Base-by-base conservation (phyloP, 352 stramenopile species). In the Pythium grandisporangium region DNA sequence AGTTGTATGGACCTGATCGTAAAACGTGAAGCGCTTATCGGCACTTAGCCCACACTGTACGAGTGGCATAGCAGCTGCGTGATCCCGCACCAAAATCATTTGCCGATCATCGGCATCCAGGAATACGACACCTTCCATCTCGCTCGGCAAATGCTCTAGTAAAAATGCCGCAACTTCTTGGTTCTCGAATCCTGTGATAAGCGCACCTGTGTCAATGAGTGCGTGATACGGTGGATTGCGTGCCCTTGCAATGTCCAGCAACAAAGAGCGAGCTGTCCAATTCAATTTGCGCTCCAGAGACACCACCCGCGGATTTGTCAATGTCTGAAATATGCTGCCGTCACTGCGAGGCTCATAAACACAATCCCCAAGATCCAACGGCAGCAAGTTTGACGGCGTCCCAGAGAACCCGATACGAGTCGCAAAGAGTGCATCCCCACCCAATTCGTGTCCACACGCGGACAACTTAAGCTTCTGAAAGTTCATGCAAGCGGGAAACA, bases 401-500 rank as follows among this genome's bases (percentile, higher is more conserved):
- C 97, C 97, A 37, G 91, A 98, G 63, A 99, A 99, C 1, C 96
- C 97, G 40, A 99, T 93, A 21, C 96, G 84, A 40, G 93, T 89
- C 16, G 85, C 83, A 66, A 99, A 99, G 13, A 99, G 53, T 54
- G 98, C 97, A 48, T 98, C 88, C 41, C 96, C 96, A 14, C 97
- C 97, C 36, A 99, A 76, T 56, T 99, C 97, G 72, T 99, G 96
- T 2, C 97, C 97, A 57, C 95, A 99, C 14, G 97, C 96, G 27
- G 91, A 97, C 34, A 99, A 96, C 61, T 99, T 99, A 30, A 99
- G 83, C 48, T 95, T 95, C 63, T 99, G 95, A 51, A 99, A 96
- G 42, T 99, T 97, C 81, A 99, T 98, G 21, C 95, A 97, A 36
- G 98, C 84, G n/a, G 97, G 97, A 59, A 99, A 99, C 13, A 99